A percentile compares a stretch with the other conserved stretches of the same genome.
These are phyloP conservation scores for Boletus semigastroideus DNA, from an alignment of 1,284 basidiomycete species.

Conservation along the genomic window DNA sequence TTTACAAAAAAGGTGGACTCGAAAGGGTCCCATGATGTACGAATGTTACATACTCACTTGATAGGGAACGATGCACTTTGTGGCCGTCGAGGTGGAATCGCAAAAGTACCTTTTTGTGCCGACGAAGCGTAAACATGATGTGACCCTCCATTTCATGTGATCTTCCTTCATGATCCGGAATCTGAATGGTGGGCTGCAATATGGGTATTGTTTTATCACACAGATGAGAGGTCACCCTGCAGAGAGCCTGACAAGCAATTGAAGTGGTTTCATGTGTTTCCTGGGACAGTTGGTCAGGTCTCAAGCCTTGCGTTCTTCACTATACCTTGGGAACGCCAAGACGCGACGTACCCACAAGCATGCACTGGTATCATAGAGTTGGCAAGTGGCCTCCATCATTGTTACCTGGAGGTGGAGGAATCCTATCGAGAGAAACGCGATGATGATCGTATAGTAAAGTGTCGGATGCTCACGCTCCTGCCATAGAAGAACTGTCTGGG, in stretches of 20 bases:
- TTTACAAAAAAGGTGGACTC: no score
- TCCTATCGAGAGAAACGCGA: not conserved
- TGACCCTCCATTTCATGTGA: no score
- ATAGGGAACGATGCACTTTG: slow-evolving; percentile 16
- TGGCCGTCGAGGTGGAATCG: slow-evolving; percentile 10
- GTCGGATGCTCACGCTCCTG: not conserved
- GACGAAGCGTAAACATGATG: not conserved
- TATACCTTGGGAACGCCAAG: no score
- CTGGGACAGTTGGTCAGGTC: not conserved
- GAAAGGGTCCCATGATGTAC: no score
- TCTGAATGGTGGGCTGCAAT: no score
- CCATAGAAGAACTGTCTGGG: not conserved
- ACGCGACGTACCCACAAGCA: no score
- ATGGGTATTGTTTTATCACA: no score
- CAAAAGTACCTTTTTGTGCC: not conserved
- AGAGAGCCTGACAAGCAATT: not conserved
- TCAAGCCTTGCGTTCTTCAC: not conserved
- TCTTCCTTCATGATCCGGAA: no score
- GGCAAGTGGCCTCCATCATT: not conserved
- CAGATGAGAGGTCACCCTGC: not conserved
- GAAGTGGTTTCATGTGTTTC: not conserved
- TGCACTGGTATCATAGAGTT: not conserved
- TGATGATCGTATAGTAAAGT: not conserved
- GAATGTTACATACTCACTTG: not conserved
- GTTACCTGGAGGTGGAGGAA: not conserved